These are phyloP conservation scores for Triticum timopheevii DNA, from an alignment of 176 grass and related monocot species.

Conservation along the genomic window DNA sequence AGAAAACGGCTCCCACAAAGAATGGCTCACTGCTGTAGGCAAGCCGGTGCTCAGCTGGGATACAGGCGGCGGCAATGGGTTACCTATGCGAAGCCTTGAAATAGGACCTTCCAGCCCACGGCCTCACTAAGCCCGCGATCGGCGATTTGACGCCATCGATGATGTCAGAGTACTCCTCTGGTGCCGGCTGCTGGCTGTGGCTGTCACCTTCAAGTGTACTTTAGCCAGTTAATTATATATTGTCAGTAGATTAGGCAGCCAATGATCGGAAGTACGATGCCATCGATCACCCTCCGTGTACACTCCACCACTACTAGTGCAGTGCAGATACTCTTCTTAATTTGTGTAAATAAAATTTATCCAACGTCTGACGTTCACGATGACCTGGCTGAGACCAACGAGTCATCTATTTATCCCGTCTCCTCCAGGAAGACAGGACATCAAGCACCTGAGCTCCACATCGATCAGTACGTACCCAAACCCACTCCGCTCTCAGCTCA, in stretches of 20 bases:
- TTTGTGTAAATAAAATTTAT: not conserved
- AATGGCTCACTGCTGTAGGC: no score
- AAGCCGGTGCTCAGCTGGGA: no score
- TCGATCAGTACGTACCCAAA: not conserved
- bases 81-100: no score
- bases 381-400: not conserved
- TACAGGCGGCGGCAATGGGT: no score
- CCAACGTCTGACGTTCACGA: not conserved
- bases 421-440: not conserved
- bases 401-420: not conserved
- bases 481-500: not conserved
- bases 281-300: not conserved
- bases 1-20: no score
- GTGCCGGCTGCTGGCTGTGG: no score
- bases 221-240: not conserved
- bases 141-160: no score
- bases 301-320: no score
- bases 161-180: no score
- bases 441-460: not conserved
- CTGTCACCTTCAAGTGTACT: no score
- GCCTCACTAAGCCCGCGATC: no score
- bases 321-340: not conserved
- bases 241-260: not conserved
- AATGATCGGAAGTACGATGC: not conserved
- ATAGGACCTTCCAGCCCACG: no score